Evolutionary conservation across 495 filamentous ascomycete genomes (phyloP).

Genomic region (Penicillium canariense): DNA sequence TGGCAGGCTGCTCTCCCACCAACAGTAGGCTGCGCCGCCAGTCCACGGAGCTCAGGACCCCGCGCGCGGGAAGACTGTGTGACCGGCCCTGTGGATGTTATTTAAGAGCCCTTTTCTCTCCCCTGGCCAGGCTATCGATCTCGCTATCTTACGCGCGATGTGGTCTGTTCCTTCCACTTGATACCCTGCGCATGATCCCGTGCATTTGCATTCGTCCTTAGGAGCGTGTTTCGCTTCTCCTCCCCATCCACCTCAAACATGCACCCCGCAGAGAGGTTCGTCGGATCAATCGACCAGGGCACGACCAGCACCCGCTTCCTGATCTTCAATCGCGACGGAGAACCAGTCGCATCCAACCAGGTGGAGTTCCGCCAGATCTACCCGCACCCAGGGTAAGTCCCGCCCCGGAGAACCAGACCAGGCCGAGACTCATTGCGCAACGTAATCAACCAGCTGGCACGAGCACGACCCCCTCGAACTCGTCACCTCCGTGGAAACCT

Average conservation of each 20-base stretch:
- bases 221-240: background rate
- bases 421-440: background rate
- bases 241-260: constrained; percentile 13
- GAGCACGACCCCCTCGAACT: constrained; percentile 87
- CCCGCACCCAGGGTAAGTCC: constrained; percentile 79
- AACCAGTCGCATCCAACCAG: constrained; percentile 82
- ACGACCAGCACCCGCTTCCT: constrained; percentile 92
- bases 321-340: constrained; percentile 79
- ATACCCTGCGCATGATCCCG: constrained; percentile 1
- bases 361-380: constrained; percentile 89
- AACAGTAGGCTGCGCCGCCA: no score
- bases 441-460: constrained; percentile 67
- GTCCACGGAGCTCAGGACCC: constrained; percentile 4
- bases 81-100: constrained; percentile 4
- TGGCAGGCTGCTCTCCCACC: background rate
- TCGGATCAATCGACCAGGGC: constrained; percentile 84
- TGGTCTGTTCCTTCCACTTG: background rate
- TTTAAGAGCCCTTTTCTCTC: constrained; percentile 9
- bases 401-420: background rate
- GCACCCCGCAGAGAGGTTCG: constrained; percentile 42
- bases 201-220: background rate
- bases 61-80: constrained; percentile 13
- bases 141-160: no score
- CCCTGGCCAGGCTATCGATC: no score
- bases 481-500: constrained; percentile 72